Percentiles rank a stretch among this genome's conserved stretches.
Evolutionary conservation across 345 rosid genomes (phyloP).

Genomic region (Theobroma cacao): DNA sequence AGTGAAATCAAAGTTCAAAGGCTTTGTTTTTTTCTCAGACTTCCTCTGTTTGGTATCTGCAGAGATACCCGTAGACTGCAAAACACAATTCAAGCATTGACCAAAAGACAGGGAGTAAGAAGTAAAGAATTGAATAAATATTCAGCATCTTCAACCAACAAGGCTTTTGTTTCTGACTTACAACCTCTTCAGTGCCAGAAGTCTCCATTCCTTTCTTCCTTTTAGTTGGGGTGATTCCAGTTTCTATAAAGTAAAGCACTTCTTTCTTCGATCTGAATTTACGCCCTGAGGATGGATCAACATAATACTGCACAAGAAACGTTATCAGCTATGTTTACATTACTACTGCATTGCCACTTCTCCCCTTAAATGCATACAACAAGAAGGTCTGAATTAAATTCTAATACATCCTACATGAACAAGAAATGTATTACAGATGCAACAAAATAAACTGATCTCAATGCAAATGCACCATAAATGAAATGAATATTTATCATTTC

Average conservation of each 20-base stretch:
- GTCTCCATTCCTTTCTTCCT: constrained; percentile 2
- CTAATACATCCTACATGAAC: neutral
- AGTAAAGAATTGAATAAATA: neutral
- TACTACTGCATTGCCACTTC: neutral
- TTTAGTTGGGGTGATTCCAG: neutral
- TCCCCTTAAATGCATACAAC: neutral
- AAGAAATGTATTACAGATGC: neutral
- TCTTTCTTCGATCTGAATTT: constrained; percentile 12
- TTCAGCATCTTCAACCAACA: neutral
- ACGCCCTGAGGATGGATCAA: neutral
- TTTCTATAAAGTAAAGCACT: constrained; percentile 11
- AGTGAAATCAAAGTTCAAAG: constrained; percentile 41
- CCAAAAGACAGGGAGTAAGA: neutral
- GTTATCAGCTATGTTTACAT: neutral
- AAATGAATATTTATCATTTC: neutral
- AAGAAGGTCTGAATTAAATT: neutral
- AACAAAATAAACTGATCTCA: neutral
- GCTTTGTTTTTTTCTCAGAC: constrained; percentile 16
- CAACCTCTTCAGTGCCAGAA: neutral
- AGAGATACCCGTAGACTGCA: constrained; percentile 34
- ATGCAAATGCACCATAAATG: neutral
- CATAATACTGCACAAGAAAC: constrained; percentile 4
- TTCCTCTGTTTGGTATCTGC: constrained; percentile 32
- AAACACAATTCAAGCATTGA: neutral
- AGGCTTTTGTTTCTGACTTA: neutral